Conservation (phyloP, 108 stramenopile species). For the Nitzschia sp. region DNA sequence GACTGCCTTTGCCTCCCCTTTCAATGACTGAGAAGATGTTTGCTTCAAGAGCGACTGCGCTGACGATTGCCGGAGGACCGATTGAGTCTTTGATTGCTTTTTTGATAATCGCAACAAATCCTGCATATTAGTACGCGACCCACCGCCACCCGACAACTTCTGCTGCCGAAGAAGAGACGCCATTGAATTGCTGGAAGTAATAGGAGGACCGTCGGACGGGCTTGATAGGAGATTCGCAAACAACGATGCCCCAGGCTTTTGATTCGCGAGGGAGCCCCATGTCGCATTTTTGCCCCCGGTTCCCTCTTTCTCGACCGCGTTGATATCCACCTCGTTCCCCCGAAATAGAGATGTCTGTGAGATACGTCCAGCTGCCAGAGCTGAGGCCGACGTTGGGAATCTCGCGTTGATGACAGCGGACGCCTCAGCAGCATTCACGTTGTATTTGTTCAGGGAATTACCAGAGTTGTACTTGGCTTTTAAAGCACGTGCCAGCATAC, state of each 20-base stretch:
- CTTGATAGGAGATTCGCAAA: constrained; percentile 8
- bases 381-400: constrained; percentile 1
- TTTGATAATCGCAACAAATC: constrained; percentile 24
- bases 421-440: constrained; percentile 10
- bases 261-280: constrained; percentile 10
- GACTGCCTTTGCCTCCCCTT: constrained; percentile 3
- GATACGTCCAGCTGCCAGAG: not conserved
- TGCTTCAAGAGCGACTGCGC: constrained; percentile 17
- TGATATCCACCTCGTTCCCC: not conserved
- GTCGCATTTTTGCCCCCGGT: constrained; percentile 14
- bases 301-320: constrained; percentile 1
- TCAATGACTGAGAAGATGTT: constrained; percentile 9
- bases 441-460: constrained; percentile 6
- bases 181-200: constrained; percentile 5
- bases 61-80: constrained; percentile 28
- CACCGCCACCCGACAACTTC: not conserved
- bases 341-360: not conserved
- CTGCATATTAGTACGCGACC: constrained; percentile 24
- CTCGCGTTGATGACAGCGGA: constrained; percentile 3
- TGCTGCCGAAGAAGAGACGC: constrained; percentile 11
- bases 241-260: constrained; percentile 10
- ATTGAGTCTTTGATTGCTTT: constrained; percentile 30
- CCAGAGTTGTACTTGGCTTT: constrained; percentile 34
- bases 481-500: constrained; percentile 30
- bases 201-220: not conserved